Percentiles rank a stretch among this genome's conserved stretches.
Conservation (phyloP, 176 grass and related monocot genomes). For the Neostapfia colusana region DNA sequence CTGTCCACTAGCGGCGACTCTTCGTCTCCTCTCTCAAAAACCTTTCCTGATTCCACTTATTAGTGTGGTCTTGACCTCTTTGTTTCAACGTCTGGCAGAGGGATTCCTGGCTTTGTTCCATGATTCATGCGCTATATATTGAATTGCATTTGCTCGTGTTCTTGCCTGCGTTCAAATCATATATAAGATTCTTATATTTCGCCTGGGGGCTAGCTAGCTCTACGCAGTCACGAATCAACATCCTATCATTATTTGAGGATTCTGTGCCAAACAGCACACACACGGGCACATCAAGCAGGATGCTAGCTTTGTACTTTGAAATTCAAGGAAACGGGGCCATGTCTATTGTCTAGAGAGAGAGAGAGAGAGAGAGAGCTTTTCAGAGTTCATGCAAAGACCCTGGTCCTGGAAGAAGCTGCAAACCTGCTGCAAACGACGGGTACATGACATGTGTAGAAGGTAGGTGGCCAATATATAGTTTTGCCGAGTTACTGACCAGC, state of each 20-base stretch:
- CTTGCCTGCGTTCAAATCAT: too few relatives aligned
- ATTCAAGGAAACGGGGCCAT: slow-evolving; percentile 20
- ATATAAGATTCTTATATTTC: too few relatives aligned
- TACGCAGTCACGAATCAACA: slow-evolving; percentile 13
- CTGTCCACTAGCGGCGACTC: slow-evolving; percentile 13
- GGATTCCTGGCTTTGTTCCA: slow-evolving; percentile 55
- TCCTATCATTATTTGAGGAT: slow-evolving; percentile 34
- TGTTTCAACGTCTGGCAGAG: slow-evolving; percentile 36
- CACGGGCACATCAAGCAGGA: slow-evolving; percentile 29
- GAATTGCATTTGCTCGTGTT: not conserved
- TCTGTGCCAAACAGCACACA: slow-evolving; percentile 47
- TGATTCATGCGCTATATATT: not conserved
- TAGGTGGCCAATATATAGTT: slow-evolving; percentile 30
- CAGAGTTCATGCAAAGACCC: not conserved
- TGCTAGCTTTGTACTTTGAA: slow-evolving; percentile 37
- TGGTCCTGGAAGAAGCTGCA: not conserved
- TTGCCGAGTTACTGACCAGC: slow-evolving; percentile 12
- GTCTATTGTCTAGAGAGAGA: not conserved
- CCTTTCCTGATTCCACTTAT: slow-evolving; percentile 14
- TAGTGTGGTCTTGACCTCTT: slow-evolving; percentile 15
- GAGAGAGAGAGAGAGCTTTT: slow-evolving; percentile 6
- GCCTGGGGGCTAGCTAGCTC: too few relatives aligned
- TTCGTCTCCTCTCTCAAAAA: slow-evolving; percentile 15
- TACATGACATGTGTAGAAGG: not conserved
- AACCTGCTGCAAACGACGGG: not conserved